phyloP scores from a whole-genome alignment of 83 land plant genomes.

The Thuja plicata region DNA sequence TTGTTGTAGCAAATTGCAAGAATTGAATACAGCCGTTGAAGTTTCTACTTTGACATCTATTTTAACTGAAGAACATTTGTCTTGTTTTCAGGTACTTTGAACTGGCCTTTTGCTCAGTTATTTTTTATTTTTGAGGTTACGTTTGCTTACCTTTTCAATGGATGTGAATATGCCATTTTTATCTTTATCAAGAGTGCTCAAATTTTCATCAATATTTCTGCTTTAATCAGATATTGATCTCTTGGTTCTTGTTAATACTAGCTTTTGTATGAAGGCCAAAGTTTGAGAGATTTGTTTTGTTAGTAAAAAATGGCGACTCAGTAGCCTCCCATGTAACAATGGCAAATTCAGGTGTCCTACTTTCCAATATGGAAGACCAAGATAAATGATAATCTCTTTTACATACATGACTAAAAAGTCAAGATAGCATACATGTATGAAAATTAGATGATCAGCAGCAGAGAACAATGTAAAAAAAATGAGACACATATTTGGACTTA shows the following conservation, averaged over 20 bases:
- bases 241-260: background rate
- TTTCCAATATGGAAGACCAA: background rate
- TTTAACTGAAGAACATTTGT: slow-evolving; percentile 50
- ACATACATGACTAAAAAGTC: too few relatives aligned
- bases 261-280: background rate
- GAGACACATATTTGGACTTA: too few relatives aligned
- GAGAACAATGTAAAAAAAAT: too few relatives aligned
- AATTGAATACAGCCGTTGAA: slow-evolving; percentile 68
- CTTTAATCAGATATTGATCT: background rate
- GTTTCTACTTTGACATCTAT: slow-evolving; percentile 43
- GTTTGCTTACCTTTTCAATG: background rate
- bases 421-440: too few relatives aligned
- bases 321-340: background rate
- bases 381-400: background rate
- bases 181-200: background rate
- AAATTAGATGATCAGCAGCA: too few relatives aligned
- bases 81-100: slow-evolving; percentile 58
- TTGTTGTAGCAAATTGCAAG: slow-evolving; percentile 70
- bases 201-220: background rate
- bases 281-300: background rate
- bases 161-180: background rate
- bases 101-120: background rate
- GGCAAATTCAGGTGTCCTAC: background rate
- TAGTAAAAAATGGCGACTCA: background rate
- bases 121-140: background rate